These are phyloP conservation scores for Combretum micranthum DNA, from an alignment of 345 rosid species.

Conservation along the genomic window DNA sequence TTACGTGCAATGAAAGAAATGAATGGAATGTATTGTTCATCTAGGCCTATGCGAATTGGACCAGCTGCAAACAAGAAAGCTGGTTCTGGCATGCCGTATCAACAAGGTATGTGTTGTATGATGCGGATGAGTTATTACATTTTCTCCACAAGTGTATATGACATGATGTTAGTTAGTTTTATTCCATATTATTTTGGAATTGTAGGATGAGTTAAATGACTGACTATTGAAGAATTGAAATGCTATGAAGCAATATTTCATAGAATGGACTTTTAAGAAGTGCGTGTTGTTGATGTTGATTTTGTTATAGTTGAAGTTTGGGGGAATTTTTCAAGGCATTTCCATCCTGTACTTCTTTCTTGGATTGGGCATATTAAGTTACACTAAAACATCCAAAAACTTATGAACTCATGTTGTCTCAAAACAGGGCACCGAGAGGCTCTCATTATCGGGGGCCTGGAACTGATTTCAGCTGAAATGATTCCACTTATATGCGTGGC, in stretches of 20 bases:
- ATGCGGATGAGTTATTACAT: neutral
- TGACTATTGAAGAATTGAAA: too few relatives aligned
- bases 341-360: conserved; percentile 64
- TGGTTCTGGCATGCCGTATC: conserved; percentile 47
- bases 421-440: conserved; percentile 98
- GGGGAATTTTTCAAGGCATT: conserved; percentile 33
- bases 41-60: conserved; percentile 93
- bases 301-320: too few relatives aligned
- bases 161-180: too few relatives aligned
- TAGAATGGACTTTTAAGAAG: too few relatives aligned
- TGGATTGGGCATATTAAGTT: conserved; percentile 55
- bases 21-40: conserved; percentile 80
- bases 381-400: conserved; percentile 60
- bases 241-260: too few relatives aligned
- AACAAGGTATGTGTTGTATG: conserved; percentile 45
- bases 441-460: conserved; percentile 98
- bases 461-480: conserved; percentile 96
- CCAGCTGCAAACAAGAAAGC: conserved; percentile 89
- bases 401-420: conserved; percentile 94
- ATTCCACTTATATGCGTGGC: conserved; percentile 96
- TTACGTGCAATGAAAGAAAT: conserved; percentile 84
- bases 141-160: too few relatives aligned
- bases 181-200: too few relatives aligned
- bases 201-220: too few relatives aligned
- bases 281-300: too few relatives aligned